Base-by-base conservation (phyloP, 192 early-diverging fungal species). In the Rhizophagus sp. region DNA sequence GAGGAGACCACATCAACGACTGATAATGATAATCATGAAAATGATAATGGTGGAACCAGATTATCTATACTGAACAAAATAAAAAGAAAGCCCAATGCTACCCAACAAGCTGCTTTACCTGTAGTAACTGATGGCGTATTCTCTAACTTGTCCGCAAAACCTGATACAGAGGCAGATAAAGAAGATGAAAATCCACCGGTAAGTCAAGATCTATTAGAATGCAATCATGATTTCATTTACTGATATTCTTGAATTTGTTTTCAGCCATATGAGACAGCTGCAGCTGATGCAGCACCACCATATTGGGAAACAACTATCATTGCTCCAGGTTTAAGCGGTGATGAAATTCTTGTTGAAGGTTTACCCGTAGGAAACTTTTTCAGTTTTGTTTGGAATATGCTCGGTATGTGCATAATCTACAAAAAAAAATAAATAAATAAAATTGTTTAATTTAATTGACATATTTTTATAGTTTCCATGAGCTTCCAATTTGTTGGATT, bases 291-390 rank as follows among this genome's bases (percentile, higher is more conserved):
- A 68, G 84, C 93, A 8, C 93, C 95, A 25, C 88, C 91, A 17
- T 95, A 96, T 82, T 90, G 91, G 84, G 92, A 94, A 83, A 93
- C 95, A 0, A 93, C 95, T 13, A 88, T 93, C 11, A 89, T 94
- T 73, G 85, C 90, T 12, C 88, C 92, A 44, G 91, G 91, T 15
- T 82, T 84, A 27, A 90, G 94, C 80, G 94, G 94, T 57, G 97
- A 95, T 66, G 91, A 96, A 81, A 83, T 98, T 5, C 83, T 97
- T 9, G 92, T 98, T 12, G 97, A 98, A 75, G 96, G 97, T 15
- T 75, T 98, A 76, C 96, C 97, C 4, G 95, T 97, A 10, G 97
- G 97, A 10, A 90, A 90, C 63, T 76, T 91, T 17, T 87, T 94
- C 50, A 83, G 92, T 61, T 95, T 96, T 79, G 64, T 94, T 27